Conservation (phyloP, 164 flowering plant species). For the Magnolia changhungtana region DNA sequence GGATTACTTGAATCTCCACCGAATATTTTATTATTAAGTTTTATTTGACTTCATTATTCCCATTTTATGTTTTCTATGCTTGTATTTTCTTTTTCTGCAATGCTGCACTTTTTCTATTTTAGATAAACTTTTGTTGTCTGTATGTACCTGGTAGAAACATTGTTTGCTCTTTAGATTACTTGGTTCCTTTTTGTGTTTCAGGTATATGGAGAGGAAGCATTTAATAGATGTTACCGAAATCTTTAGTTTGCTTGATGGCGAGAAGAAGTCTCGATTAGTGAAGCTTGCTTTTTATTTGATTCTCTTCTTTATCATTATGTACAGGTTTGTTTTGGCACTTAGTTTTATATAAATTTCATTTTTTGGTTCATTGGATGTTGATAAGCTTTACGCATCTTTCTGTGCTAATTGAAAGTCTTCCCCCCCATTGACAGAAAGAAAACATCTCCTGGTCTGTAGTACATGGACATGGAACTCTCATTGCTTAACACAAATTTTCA, state of each 20-base stretch:
- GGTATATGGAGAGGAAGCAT: slow-evolving; percentile 61
- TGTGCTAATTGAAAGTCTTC: not conserved
- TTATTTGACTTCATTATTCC: too few species aligned
- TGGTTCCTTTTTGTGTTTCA: slow-evolving; percentile 17
- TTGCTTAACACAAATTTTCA: too few species aligned
- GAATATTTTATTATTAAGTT: too few species aligned
- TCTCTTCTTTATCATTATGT: slow-evolving; percentile 43
- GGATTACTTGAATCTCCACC: too few species aligned
- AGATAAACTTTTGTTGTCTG: too few species aligned
- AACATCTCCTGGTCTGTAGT: too few species aligned
- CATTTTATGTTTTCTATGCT: too few species aligned
- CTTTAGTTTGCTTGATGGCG: slow-evolving; percentile 52
- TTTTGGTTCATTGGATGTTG: not conserved
- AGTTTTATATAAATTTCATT: not conserved
- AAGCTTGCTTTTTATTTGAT: slow-evolving; percentile 64
- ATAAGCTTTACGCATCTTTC: not conserved
- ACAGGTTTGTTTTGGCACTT: slow-evolving; percentile 48
- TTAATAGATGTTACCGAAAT: slow-evolving; percentile 91
- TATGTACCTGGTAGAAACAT: too few species aligned
- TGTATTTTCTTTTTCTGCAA: too few species aligned
- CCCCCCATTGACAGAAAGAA: too few species aligned
- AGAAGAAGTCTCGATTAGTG: slow-evolving; percentile 61
- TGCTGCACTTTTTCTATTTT: too few species aligned
- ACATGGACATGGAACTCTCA: not conserved
- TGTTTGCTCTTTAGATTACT: not conserved